phyloP scores from a whole-genome alignment of 345 rosid genomes.

The Noccaea bulbosa region DNA sequence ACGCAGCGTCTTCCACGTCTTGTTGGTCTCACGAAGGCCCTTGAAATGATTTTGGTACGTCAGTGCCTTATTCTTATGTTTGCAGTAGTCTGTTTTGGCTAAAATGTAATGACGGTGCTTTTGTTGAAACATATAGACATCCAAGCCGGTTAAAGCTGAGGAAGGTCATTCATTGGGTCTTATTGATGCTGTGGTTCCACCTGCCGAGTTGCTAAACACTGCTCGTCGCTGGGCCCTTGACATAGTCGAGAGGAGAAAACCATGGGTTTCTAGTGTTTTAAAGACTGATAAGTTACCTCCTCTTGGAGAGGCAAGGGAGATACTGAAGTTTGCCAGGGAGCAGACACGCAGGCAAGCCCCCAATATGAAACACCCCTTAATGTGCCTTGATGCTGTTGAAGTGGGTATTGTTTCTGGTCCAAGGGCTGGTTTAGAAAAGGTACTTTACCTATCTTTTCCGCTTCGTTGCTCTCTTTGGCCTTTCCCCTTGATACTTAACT shows the following conservation, averaged over 20 bases:
- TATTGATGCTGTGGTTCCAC: constrained; percentile 75
- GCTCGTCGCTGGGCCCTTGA: constrained; percentile 92
- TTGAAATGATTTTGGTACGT: constrained; percentile 97
- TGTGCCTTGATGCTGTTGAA: constrained; percentile 86
- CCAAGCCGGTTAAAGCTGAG: constrained; percentile 75
- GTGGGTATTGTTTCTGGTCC: constrained; percentile 85
- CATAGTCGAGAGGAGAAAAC: constrained; percentile 67
- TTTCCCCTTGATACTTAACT: constrained; percentile 3
- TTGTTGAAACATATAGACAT: constrained; percentile 54
- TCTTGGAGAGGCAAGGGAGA: constrained; percentile 90
- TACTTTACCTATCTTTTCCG: constrained; percentile 32
- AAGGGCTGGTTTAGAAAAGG: constrained; percentile 85
- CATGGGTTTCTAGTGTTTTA: constrained; percentile 82
- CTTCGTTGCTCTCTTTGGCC: constrained; percentile 15
- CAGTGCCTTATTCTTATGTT: constrained; percentile 24
- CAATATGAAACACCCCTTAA: constrained; percentile 78
- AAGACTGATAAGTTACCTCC: constrained; percentile 83
- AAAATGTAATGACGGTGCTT: constrained; percentile 1
- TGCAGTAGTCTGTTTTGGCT: constrained; percentile 24
- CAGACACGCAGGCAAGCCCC: constrained; percentile 81
- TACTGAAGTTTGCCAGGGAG: constrained; percentile 76
- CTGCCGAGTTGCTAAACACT: constrained; percentile 59
- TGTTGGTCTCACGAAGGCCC: constrained; percentile 88
- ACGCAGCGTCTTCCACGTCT: constrained; percentile 99
- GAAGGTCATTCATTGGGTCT: constrained; percentile 82